phyloP scores from a whole-genome alignment of 73 alveolate genomes.

The Loxodes magnus region DNA sequence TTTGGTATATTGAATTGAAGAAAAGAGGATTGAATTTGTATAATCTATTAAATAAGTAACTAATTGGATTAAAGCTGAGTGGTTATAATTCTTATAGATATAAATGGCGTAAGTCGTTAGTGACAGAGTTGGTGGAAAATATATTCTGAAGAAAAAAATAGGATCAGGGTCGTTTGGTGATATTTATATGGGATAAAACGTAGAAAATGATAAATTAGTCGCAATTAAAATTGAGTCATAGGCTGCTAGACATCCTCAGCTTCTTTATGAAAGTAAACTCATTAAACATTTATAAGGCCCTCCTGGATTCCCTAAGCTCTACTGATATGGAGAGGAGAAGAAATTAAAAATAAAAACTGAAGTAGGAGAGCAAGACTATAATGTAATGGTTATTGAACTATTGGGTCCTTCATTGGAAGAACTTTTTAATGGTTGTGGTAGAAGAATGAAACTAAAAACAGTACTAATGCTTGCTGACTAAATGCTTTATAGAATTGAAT shows the following conservation, averaged over 20 bases:
- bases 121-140: slow-evolving; percentile 73
- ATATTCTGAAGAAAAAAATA: slow-evolving; percentile 54
- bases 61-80: too few relatives aligned
- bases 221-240: slow-evolving; percentile 55
- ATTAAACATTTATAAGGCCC: slow-evolving; percentile 47
- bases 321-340: too few relatives aligned
- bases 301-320: slow-evolving; percentile 50
- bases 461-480: slow-evolving; percentile 75
- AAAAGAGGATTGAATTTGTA: too few relatives aligned
- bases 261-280: slow-evolving; percentile 26
- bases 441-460: slow-evolving; percentile 62
- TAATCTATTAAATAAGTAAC: too few relatives aligned
- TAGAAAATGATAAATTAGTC: slow-evolving; percentile 46
- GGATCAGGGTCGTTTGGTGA: slow-evolving; percentile 89
- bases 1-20: too few relatives aligned
- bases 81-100: too few relatives aligned
- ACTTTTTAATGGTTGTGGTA: too few relatives aligned
- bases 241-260: slow-evolving; percentile 30
- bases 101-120: too few relatives aligned
- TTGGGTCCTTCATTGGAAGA: too few relatives aligned
- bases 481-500: slow-evolving; percentile 70
- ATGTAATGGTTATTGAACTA: slow-evolving; percentile 67
- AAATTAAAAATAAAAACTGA: too few relatives aligned
- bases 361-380: slow-evolving; percentile 64
- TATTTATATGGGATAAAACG: slow-evolving; percentile 65